Conservation (phyloP, 2,329 filamentous ascomycete genomes). For the Alternaria consortialis region DNA sequence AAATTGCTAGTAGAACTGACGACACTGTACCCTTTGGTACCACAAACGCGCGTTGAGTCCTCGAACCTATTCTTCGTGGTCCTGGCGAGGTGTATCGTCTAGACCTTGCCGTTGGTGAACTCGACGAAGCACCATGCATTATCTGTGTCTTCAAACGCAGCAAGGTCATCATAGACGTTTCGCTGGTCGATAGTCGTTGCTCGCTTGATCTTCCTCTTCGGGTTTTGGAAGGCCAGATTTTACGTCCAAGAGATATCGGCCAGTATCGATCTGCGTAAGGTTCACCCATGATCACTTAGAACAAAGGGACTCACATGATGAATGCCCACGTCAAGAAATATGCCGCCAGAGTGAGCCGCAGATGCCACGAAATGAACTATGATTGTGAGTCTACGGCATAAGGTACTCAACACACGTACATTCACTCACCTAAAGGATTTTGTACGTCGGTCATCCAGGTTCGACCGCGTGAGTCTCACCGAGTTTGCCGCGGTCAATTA, state of each 20-base stretch:
- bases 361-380: background rate
- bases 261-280: background rate
- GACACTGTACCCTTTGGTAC: background rate
- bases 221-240: constrained; percentile 5
- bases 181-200: constrained; percentile 14
- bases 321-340: background rate
- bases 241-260: constrained; percentile 12
- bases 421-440: constrained; percentile 3
- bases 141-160: constrained; percentile 11
- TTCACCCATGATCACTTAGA: background rate
- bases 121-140: constrained; percentile 16
- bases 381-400: background rate
- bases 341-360: background rate
- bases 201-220: constrained; percentile 14
- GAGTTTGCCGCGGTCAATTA: constrained; percentile 6
- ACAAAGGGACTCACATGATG: no score
- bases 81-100: constrained; percentile 10
- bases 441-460: constrained; percentile 8
- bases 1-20: constrained; percentile 9
- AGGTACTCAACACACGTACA: background rate
- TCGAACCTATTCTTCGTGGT: background rate
- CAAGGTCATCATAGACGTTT: constrained; percentile 10
- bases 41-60: background rate
- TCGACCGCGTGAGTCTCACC: constrained; percentile 14
- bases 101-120: constrained; percentile 17